Base-by-base conservation (phyloP, 1,284 basidiomycete species). In the Athelia sp. region DNA sequence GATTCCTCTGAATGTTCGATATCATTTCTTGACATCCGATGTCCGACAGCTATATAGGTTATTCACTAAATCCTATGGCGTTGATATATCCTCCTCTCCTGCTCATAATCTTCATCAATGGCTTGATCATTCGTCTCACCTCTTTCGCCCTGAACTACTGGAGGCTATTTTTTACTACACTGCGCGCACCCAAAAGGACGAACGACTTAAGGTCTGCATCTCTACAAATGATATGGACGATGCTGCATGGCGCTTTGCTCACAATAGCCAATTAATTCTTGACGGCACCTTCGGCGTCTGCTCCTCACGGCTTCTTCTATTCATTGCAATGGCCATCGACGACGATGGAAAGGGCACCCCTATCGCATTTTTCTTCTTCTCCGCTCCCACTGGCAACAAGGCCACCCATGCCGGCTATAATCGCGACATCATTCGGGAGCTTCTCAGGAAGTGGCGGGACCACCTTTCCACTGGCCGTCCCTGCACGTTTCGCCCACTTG, bases 201-300 rank as follows among this genome's bases (percentile, higher is more conserved):
- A n/a, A n/a, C n/a, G n/a, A n/a, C n/a, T n/a, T n/a, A n/a, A n/a
- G n/a, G n/a, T n/a, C n/a, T n/a, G n/a, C n/a, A n/a, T n/a, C n/a
- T n/a, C n/a, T n/a, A n/a, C n/a, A n/a, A n/a, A 32, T 24, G 56
- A 60, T 23, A 62, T 61, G 61, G 46, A 55, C 19, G 46, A 55
- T 21, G 52, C 51, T 3, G 53, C 59, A 13, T 59, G 57, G 54
- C 54, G 54, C 36, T 58, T 58, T 34, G 55, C 47, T 1, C 57
- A 61, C 32, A 4, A 51, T 4, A 49, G 26, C 8, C 59, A 61
- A 56, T 58, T n/a, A n/a, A n/a, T n/a, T n/a, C n/a, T n/a, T n/a
- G n/a, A n/a, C n/a, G n/a, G n/a, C n/a, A n/a, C n/a, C 2, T 62
- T 62, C 48, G 58, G 60, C 1, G 42, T 62, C 15, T 60, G 56